Percentiles rank a stretch among this genome's conserved stretches.
Conservation (phyloP, 2,329 filamentous ascomycete genomes). For the Davidsoniella virescens region DNA sequence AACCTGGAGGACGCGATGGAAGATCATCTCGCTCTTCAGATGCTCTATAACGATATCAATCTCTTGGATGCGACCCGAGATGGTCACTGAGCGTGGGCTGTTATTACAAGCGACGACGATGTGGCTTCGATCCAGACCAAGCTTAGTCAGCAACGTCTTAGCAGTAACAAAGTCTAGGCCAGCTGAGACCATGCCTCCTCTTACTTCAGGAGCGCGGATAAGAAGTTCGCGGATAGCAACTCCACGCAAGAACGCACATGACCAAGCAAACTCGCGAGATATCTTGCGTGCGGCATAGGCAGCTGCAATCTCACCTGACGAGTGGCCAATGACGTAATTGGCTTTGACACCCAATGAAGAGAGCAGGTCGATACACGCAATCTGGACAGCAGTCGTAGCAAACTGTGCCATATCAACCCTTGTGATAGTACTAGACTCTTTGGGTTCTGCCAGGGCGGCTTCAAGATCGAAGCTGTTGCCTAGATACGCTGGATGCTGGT, state of each 20-base stretch:
- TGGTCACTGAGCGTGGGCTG: constrained; percentile 26
- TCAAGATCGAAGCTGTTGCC: constrained; percentile 1
- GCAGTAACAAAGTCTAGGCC: constrained; percentile 20
- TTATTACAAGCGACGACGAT: constrained; percentile 29
- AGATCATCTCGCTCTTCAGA: constrained; percentile 19
- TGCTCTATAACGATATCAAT: constrained; percentile 20
- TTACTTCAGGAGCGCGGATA: constrained; percentile 17
- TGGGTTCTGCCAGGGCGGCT: neutral
- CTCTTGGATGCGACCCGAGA: constrained; percentile 24
- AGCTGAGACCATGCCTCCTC: constrained; percentile 28
- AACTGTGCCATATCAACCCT: constrained; percentile 24
- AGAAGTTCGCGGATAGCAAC: constrained; percentile 20
- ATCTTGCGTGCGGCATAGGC: constrained; percentile 26
- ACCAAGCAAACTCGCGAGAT: constrained; percentile 24
- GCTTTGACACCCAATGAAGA: constrained; percentile 20
- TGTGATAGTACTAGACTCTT: neutral
- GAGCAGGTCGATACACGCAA: constrained; percentile 27
- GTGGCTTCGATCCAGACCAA: constrained; percentile 15
- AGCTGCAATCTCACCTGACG: constrained; percentile 31
- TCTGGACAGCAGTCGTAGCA: constrained; percentile 26
- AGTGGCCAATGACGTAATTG: constrained; percentile 26
- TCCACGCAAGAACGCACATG: constrained; percentile 27
- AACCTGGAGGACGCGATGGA: constrained; percentile 23
- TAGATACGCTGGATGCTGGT: constrained; percentile 1
- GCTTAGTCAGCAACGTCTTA: constrained; percentile 15